Conservation (phyloP, 2,329 filamentous ascomycete genomes). For the Tolypocladium capitatum region DNA sequence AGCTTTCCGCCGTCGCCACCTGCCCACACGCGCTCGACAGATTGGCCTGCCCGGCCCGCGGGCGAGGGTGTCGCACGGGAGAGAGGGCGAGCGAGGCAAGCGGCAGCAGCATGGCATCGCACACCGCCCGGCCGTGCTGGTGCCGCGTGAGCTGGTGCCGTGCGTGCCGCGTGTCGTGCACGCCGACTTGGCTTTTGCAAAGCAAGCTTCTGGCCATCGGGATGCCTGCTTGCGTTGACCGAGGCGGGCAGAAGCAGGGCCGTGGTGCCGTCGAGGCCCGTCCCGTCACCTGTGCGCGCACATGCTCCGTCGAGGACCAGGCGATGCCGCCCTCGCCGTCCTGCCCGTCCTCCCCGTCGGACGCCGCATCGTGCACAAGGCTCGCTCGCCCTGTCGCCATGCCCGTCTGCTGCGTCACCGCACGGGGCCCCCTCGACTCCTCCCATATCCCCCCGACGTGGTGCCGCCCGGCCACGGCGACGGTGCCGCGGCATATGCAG, state of each 20-base stretch:
- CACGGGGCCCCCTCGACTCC: not conserved
- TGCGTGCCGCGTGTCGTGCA: not conserved
- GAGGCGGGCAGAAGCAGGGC: not conserved
- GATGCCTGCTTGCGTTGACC: not conserved
- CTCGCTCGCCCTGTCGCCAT: not conserved
- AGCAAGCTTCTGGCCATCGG: not conserved
- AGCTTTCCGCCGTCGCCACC: not conserved
- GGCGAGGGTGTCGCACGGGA: not conserved
- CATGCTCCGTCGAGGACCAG: not conserved
- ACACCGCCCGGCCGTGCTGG: not conserved
- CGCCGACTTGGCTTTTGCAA: not conserved
- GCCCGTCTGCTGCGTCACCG: not conserved
- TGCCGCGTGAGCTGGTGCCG: too few species aligned
- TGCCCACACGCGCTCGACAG: not conserved
- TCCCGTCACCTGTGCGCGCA: not conserved
- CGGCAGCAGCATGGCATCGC: not conserved
- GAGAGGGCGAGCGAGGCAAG: not conserved
- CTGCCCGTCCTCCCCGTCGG: not conserved
- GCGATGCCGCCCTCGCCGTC: too few species aligned
- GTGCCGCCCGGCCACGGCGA: not conserved
- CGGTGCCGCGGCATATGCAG: not conserved
- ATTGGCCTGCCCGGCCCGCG: not conserved
- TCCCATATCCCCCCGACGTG: not conserved
- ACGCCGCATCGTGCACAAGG: not conserved
- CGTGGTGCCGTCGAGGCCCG: not conserved